Evolutionary conservation across 2,329 filamentous ascomycete species (phyloP).

Genomic region (Talaromyces sp.): DNA sequence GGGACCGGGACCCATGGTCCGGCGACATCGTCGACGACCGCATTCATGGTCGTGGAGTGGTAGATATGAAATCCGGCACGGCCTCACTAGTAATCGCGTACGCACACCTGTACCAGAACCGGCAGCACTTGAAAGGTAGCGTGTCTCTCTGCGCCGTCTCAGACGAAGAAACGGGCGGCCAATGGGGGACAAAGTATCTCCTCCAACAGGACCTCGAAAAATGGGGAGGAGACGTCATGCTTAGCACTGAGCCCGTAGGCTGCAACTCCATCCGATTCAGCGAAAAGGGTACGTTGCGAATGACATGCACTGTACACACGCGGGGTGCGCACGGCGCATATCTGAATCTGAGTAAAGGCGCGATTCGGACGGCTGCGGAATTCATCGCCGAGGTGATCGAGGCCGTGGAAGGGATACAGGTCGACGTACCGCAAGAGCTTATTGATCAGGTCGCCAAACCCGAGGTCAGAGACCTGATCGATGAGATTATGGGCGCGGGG

Average conservation of each 20-base stretch:
- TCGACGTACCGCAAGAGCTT: neutral
- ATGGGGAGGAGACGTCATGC: conserved; percentile 41
- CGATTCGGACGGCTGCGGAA: conserved; percentile 34
- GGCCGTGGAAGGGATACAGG: neutral
- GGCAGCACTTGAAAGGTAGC: conserved; percentile 22
- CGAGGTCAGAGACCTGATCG: neutral
- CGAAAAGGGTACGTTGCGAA: conserved; percentile 43
- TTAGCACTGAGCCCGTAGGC: conserved; percentile 41
- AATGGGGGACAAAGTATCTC: conserved; percentile 36
- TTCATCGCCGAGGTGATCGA: conserved; percentile 29
- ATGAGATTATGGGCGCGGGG: conserved; percentile 28
- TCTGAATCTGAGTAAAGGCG: conserved; percentile 38
- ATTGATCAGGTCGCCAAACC: neutral
- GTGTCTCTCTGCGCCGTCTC: conserved; percentile 35
- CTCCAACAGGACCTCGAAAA: conserved; percentile 29
- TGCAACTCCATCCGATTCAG: conserved; percentile 41
- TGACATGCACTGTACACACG: conserved; percentile 35
- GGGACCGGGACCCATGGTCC: conserved; percentile 38
- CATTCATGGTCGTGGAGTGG: conserved; percentile 39
- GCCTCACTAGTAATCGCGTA: conserved; percentile 42
- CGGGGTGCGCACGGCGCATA: conserved; percentile 41
- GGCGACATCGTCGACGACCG: conserved; percentile 32
- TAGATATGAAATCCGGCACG: conserved; percentile 47
- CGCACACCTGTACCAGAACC: conserved; percentile 28
- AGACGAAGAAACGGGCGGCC: conserved; percentile 42